Conservation (phyloP, 257 asterid genomes). For the Pogostemon cablin region DNA sequence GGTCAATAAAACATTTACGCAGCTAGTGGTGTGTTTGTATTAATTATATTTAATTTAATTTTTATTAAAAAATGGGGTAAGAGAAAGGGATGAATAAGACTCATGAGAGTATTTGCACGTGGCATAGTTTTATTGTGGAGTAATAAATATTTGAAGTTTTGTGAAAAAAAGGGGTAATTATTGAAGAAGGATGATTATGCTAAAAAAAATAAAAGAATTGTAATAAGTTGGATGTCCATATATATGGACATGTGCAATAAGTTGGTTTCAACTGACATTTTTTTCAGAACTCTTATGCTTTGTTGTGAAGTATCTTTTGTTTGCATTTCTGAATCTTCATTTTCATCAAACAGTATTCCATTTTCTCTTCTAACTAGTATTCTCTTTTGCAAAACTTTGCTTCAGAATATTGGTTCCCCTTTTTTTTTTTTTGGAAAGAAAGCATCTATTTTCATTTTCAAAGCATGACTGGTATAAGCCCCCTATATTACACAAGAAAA, state of each 20-base stretch:
- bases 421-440: background rate
- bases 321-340: conserved; percentile 44
- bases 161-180: conserved; percentile 35
- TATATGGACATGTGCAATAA: conserved; percentile 47
- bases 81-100: conserved; percentile 38
- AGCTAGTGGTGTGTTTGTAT: background rate
- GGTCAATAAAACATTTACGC: background rate
- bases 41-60: background rate
- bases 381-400: too few species aligned
- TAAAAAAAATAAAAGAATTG: conserved; percentile 18
- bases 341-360: conserved; percentile 47
- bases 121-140: conserved; percentile 29
- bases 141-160: conserved; percentile 27
- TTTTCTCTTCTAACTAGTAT: background rate
- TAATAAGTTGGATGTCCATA: conserved; percentile 33
- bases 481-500: too few species aligned
- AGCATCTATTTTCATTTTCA: too few species aligned
- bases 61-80: background rate
- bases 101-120: conserved; percentile 42
- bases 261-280: conserved; percentile 53
- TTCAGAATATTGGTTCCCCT: too few species aligned
- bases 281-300: conserved; percentile 41
- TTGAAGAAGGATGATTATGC: conserved; percentile 45
- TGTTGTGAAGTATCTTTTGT: conserved; percentile 41
- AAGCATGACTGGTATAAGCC: too few species aligned